Base-by-base conservation (phyloP, 2,329 filamentous ascomycete genomes). In the Penicillium sp. region DNA sequence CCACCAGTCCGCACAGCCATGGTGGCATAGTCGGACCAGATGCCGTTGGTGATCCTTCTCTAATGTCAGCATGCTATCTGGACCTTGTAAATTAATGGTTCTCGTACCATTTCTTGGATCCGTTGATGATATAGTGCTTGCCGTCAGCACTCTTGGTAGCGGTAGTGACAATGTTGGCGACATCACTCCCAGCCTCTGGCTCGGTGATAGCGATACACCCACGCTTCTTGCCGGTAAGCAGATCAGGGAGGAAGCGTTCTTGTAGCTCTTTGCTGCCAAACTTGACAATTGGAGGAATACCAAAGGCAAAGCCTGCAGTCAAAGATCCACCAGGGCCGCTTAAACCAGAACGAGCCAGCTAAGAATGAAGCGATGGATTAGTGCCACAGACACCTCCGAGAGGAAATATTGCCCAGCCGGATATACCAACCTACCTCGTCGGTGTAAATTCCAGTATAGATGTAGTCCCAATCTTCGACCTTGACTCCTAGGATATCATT, bases 201-300 rank as follows among this genome's bases (percentile, higher is more conserved):
- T 93, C 90, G 0, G 90, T 93, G 66, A 93, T 91, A 10, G 89
- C 90, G 64, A 93, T 91, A 68, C 89, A 92, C 14, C 81, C 81
- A 43, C 89, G 80, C 75, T 87, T 90, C 69, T 81, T 82, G 6
- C 88, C 87, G 0, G 82, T 83, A 13, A 92, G 78, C 0, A 92
- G 78, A 52, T 89, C 87, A 0, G 89, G 89, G 7, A 92, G 77
- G 63, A 89, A 87, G 10, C 82, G 79, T 63, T 88, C 85, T 73
- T 91, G 87, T 27, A 92, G 76, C 64, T 83, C 72, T 55, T 76
- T 73, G 67, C 78, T 84, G 10, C 86, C 89, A 69, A 87, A 92
- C 69, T 90, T 89, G 67, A 90, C 71, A 49, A 92, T 82, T 0
- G 89, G 88, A 0, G 89, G 88, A 1, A 91, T 82, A 6, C 88